Conservation (phyloP, 2,329 filamentous ascomycete species). For the Sordariomycetes sp. region DNA sequence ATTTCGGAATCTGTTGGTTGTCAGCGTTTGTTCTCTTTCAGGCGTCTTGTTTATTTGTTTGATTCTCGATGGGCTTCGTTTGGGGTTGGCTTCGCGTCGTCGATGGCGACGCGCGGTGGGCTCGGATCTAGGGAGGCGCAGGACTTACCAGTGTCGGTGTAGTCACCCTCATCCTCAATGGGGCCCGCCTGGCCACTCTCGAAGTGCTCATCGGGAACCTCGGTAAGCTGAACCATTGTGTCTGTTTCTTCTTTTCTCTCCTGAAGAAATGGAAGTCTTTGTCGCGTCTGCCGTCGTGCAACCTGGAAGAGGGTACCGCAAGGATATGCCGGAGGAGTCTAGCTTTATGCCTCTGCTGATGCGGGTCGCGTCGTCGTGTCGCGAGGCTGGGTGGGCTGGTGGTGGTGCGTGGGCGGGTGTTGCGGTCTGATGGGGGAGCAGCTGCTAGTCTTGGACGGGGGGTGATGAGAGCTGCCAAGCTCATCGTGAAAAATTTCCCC, state of each 20-base stretch:
- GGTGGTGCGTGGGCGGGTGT: background rate
- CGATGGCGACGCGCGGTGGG: background rate
- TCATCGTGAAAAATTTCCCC: background rate
- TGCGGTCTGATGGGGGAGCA: background rate
- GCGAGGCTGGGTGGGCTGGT: background rate
- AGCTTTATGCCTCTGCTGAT: background rate
- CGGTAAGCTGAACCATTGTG: constrained; percentile 90
- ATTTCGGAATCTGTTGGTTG: constrained; percentile 58
- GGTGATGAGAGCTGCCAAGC: background rate
- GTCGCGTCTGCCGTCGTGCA: background rate
- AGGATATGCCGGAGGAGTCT: background rate
- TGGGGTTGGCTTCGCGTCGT: background rate
- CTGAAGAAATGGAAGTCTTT: background rate
- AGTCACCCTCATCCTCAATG: constrained; percentile 77
- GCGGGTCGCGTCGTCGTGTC: background rate
- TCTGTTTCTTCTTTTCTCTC: constrained; percentile 8
- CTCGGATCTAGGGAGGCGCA: background rate
- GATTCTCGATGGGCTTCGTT: background rate
- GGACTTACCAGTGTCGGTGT: constrained; percentile 74
- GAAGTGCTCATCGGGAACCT: constrained; percentile 96
- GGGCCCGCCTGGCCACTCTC: constrained; percentile 53
- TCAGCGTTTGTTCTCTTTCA: background rate
- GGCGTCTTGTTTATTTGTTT: background rate
- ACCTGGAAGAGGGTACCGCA: background rate
- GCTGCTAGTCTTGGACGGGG: background rate